Percentiles rank a stretch among this genome's conserved stretches.
These are phyloP conservation scores for Boletellus sp. DNA, from an alignment of 768 basidiomycete genomes.

Conservation along the genomic window DNA sequence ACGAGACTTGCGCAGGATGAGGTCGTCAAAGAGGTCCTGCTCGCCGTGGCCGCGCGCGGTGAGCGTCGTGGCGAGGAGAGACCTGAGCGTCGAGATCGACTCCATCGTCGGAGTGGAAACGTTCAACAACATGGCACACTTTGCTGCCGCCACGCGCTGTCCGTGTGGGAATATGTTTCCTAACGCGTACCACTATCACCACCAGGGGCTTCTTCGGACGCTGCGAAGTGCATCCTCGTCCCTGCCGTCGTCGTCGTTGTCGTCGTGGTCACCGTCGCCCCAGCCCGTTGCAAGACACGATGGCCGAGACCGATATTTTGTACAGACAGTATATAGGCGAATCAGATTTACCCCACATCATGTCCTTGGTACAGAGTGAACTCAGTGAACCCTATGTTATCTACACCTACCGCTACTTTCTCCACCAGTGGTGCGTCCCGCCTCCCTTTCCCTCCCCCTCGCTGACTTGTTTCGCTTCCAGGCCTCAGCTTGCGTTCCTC, in stretches of 20 bases:
- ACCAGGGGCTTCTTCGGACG: too few species aligned
- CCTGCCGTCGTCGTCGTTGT: not conserved
- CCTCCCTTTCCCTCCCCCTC: not conserved
- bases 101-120: slow-evolving; percentile 42
- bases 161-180: slow-evolving; percentile 1
- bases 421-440: slow-evolving; percentile 83
- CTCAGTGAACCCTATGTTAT: slow-evolving; percentile 95
- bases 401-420: slow-evolving; percentile 96
- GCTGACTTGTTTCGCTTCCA: slow-evolving; percentile 27
- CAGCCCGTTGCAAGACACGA: slow-evolving; percentile 7
- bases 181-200: not conserved
- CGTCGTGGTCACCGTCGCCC: not conserved
- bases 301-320: slow-evolving; percentile 36
- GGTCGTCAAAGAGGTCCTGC: slow-evolving; percentile 72
- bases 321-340: slow-evolving; percentile 79
- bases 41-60: slow-evolving; percentile 50
- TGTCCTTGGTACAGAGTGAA: slow-evolving; percentile 85
- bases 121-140: not conserved
- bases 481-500: slow-evolving; percentile 88
- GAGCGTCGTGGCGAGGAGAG: slow-evolving; percentile 47
- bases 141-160: not conserved
- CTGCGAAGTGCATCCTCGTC: not conserved
- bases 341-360: slow-evolving; percentile 76
- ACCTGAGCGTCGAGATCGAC: slow-evolving; percentile 53
- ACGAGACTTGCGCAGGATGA: slow-evolving; percentile 62